A percentile compares a stretch with the other conserved stretches of the same genome.
Conservation (phyloP, 495 filamentous ascomycete genomes). For the Clohesyomyces aquaticus region DNA sequence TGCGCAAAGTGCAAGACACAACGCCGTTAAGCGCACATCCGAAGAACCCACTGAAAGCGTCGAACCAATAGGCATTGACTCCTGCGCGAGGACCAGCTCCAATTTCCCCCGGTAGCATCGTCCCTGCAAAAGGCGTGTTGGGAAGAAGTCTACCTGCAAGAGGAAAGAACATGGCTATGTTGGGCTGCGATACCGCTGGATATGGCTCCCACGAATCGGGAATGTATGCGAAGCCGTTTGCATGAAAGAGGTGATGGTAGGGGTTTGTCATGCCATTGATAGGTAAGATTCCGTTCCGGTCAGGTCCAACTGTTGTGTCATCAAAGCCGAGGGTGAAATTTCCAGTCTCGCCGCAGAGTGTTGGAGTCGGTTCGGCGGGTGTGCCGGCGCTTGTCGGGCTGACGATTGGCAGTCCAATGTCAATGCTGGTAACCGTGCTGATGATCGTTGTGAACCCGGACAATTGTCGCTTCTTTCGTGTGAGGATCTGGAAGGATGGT, state of each 20-base stretch:
- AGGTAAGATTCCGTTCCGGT: constrained; percentile 40
- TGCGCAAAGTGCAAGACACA: constrained; percentile 45
- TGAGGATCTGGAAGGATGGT: constrained; percentile 7
- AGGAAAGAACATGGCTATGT: constrained; percentile 51
- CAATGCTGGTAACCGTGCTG: background rate
- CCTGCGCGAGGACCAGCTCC: constrained; percentile 49
- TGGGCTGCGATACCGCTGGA: constrained; percentile 47
- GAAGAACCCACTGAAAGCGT: constrained; percentile 48
- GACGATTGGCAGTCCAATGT: background rate
- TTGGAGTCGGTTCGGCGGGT: background rate
- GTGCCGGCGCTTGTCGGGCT: background rate
- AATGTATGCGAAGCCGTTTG: constrained; percentile 50
- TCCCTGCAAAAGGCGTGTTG: constrained; percentile 41
- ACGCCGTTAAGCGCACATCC: constrained; percentile 51
- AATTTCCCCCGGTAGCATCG: constrained; percentile 49
- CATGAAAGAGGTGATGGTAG: constrained; percentile 52
- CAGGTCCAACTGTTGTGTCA: constrained; percentile 38
- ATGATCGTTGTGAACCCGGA: constrained; percentile 5
- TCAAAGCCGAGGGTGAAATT: constrained; percentile 46
- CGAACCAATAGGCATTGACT: constrained; percentile 52
- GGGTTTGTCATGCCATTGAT: constrained; percentile 52
- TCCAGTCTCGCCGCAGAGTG: constrained; percentile 44
- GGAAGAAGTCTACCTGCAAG: constrained; percentile 37
- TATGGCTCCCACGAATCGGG: constrained; percentile 50
- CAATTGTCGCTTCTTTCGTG: background rate